These are phyloP conservation scores for Suillus variegatus DNA, from an alignment of 768 basidiomycete species.

Conservation along the genomic window DNA sequence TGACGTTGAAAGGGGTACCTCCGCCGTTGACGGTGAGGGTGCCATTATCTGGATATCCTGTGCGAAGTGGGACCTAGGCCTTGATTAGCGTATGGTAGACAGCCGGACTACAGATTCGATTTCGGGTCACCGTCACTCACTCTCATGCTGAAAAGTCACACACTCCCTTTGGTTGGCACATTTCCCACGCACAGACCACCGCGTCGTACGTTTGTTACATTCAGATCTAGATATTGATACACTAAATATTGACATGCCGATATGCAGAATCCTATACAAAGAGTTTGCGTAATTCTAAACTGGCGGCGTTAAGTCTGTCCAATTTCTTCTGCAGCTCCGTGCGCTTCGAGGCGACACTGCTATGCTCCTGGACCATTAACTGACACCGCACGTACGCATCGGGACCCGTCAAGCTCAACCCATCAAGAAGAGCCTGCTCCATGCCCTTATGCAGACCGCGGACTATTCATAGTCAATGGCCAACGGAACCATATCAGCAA, in stretches of 20 bases:
- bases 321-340: constrained; percentile 52
- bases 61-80: constrained; percentile 34
- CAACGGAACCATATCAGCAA: constrained; percentile 44
- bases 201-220: not conserved
- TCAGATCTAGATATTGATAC: not conserved
- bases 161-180: constrained; percentile 2
- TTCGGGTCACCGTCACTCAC: constrained; percentile 22
- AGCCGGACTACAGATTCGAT: constrained; percentile 30
- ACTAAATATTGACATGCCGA: not conserved
- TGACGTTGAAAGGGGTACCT: constrained; percentile 21
- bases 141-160: constrained; percentile 7
- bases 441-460: constrained; percentile 51
- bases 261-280: constrained; percentile 4
- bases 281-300: constrained; percentile 35
- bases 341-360: constrained; percentile 43
- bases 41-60: constrained; percentile 35
- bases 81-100: constrained; percentile 39
- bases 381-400: constrained; percentile 49
- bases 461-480: constrained; percentile 42
- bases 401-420: constrained; percentile 52
- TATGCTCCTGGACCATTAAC: constrained; percentile 53
- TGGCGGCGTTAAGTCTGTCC: constrained; percentile 49
- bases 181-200: constrained; percentile 30
- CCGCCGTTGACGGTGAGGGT: constrained; percentile 17
- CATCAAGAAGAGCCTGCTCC: constrained; percentile 44